These are phyloP conservation scores for Pseudomonodictys pantanalensis DNA, from an alignment of 495 filamentous ascomycete genomes.

Conservation along the genomic window DNA sequence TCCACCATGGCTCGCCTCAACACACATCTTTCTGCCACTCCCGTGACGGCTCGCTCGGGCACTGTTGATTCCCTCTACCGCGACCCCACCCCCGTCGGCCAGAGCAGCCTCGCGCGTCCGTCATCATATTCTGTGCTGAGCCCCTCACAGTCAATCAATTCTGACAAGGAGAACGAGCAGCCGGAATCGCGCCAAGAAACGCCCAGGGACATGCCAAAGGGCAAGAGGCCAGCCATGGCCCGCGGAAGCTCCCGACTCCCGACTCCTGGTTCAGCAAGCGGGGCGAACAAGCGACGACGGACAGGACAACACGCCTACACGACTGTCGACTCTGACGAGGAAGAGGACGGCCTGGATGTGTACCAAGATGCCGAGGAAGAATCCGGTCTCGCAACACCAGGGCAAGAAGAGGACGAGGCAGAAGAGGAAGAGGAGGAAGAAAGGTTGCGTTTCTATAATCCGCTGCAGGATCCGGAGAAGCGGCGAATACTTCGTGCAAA, in stretches of 20 bases:
- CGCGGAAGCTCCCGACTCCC: slow-evolving; percentile 3
- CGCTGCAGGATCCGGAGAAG: slow-evolving; percentile 80
- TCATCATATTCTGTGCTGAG: slow-evolving; percentile 41
- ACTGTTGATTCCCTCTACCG: slow-evolving; percentile 28
- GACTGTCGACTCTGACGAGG: slow-evolving; percentile 54
- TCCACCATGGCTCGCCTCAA: slow-evolving; percentile 33
- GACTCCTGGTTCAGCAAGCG: slow-evolving; percentile 7
- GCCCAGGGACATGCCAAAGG: slow-evolving; percentile 6
- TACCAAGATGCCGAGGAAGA: slow-evolving; percentile 49
- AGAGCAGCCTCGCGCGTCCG: background rate
- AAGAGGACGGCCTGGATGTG: slow-evolving; percentile 44
- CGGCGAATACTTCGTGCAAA: slow-evolving; percentile 65
- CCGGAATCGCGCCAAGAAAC: slow-evolving; percentile 21
- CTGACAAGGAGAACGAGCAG: slow-evolving; percentile 60
- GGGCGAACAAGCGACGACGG: slow-evolving; percentile 22
- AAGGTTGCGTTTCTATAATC: slow-evolving; percentile 63
- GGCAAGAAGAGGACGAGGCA: slow-evolving; percentile 7
- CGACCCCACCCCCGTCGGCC: slow-evolving; percentile 18
- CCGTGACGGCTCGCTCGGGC: slow-evolving; percentile 10
- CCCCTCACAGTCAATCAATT: slow-evolving; percentile 44
- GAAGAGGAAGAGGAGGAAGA: slow-evolving; percentile 19
- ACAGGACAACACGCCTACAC: slow-evolving; percentile 38
- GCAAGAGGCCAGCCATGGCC: slow-evolving; percentile 9
- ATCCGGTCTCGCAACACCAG: slow-evolving; percentile 28
- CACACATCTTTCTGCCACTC: slow-evolving; percentile 19